These are phyloP conservation scores for Mortierella claussenii DNA, from an alignment of 192 early-diverging fungal species.

Conservation along the genomic window DNA sequence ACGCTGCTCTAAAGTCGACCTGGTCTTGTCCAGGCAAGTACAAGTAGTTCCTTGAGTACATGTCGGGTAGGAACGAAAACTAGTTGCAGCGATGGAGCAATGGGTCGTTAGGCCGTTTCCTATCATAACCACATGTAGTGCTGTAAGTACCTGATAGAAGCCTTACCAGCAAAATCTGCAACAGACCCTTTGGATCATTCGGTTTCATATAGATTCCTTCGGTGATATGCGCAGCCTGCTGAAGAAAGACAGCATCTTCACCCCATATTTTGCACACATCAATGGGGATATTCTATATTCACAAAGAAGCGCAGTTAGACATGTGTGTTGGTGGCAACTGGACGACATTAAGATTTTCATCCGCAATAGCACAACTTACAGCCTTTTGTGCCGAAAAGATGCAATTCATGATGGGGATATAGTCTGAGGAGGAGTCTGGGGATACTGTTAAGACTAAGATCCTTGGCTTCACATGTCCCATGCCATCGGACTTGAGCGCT, in stretches of 20 bases:
- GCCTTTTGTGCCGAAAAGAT: constrained; percentile 96
- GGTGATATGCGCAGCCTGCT: constrained; percentile 93
- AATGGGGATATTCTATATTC: constrained; percentile 78
- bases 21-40: constrained; percentile 79
- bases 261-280: constrained; percentile 90
- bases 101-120: no score
- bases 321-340: not conserved
- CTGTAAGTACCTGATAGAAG: no score
- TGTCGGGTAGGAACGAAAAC: constrained; percentile 86
- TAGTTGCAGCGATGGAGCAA: no score
- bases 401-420: constrained; percentile 97
- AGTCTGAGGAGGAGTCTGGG: constrained; percentile 86
- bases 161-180: constrained; percentile 89
- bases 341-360: not conserved
- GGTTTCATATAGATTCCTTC: constrained; percentile 86
- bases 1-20: constrained; percentile 94
- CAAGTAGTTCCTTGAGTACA: constrained; percentile 76
- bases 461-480: constrained; percentile 72
- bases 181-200: constrained; percentile 72
- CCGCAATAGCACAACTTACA: constrained; percentile 54
- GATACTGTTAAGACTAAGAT: constrained; percentile 90
- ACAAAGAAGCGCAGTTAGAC: not conserved
- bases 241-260: constrained; percentile 86
- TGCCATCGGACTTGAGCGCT: constrained; percentile 63
- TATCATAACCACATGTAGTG: no score